phyloP scores from a whole-genome alignment of 352 stramenopile genomes.

The Phytophthora boehmeriae region DNA sequence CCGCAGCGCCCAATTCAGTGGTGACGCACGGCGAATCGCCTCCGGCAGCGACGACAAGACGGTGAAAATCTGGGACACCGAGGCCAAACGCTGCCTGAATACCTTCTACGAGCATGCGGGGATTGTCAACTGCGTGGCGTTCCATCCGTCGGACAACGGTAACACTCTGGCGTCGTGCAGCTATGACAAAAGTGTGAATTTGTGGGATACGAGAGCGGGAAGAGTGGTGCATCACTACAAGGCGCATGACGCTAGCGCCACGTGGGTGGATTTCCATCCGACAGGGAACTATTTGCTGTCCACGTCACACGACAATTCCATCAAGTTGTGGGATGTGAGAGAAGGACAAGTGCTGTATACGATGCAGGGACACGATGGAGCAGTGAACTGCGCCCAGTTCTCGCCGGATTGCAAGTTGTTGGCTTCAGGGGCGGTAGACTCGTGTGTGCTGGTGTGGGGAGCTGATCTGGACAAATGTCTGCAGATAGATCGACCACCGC shows the following conservation, averaged over 20 bases:
- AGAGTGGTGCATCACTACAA: conserved; percentile 93
- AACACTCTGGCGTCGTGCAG: conserved; percentile 67
- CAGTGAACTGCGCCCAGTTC: conserved; percentile 71
- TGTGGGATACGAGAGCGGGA: conserved; percentile 87
- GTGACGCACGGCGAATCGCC: conserved; percentile 66
- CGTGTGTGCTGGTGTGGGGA: conserved; percentile 88
- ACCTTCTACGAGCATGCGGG: conserved; percentile 90
- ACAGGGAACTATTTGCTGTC: conserved; percentile 92
- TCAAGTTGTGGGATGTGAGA: conserved; percentile 94
- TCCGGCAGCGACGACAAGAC: conserved; percentile 92
- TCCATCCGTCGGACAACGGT: conserved; percentile 81
- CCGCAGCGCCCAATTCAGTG: conserved; percentile 81
- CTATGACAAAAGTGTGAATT: conserved; percentile 73
- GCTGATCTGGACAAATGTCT: conserved; percentile 82
- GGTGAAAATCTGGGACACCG: conserved; percentile 93
- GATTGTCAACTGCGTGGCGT: conserved; percentile 84
- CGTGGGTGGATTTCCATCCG: conserved; percentile 88
- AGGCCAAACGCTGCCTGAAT: conserved; percentile 66
- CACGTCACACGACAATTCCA: conserved; percentile 83
- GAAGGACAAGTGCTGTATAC: conserved; percentile 94
- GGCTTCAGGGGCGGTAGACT: conserved; percentile 75
- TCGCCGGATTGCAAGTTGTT: conserved; percentile 69
- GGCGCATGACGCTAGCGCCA: conserved; percentile 84
- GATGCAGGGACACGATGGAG: conserved; percentile 86
- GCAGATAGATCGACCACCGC: conserved; percentile 37